phyloP scores from a whole-genome alignment of 2,329 filamentous ascomycete genomes.

The Colletotrichum caudatum region DNA sequence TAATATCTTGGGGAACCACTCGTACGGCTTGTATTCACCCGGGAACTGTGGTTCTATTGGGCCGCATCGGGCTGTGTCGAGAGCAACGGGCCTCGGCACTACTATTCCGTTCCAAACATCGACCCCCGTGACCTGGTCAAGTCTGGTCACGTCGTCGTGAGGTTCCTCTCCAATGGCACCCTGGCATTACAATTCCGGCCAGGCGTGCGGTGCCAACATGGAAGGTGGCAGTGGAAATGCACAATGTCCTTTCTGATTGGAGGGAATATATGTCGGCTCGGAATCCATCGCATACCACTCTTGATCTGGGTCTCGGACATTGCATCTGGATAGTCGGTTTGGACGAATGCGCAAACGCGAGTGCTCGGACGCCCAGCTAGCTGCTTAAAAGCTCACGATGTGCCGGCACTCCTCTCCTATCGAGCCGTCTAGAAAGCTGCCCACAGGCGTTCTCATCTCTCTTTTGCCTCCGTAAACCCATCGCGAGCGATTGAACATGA shows the following conservation, averaged over 20 bases:
- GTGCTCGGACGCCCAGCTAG: not conserved
- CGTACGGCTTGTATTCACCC: not conserved
- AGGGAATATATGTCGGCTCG: conserved; percentile 2
- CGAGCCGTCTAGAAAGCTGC: no score
- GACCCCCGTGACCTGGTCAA: not conserved
- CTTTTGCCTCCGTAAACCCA: not conserved
- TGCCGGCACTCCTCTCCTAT: not conserved
- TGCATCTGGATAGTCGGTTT: not conserved
- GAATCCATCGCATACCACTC: not conserved
- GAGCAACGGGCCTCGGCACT: not conserved
- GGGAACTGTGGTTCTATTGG: not conserved
- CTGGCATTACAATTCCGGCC: not conserved
- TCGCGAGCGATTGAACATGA: not conserved
- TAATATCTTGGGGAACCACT: no score
- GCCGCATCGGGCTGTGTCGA: not conserved
- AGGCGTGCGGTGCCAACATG: not conserved
- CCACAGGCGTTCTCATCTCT: not conserved
- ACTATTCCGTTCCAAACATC: not conserved
- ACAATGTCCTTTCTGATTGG: conserved; percentile 10
- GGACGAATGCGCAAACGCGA: not conserved
- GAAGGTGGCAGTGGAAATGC: conserved; percentile 11
- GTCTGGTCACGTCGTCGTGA: not conserved
- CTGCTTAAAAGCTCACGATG: not conserved
- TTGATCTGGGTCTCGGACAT: not conserved
- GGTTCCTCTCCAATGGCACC: not conserved